phyloP scores from a whole-genome alignment of 495 filamentous ascomycete genomes.

The Podospora sp. region DNA sequence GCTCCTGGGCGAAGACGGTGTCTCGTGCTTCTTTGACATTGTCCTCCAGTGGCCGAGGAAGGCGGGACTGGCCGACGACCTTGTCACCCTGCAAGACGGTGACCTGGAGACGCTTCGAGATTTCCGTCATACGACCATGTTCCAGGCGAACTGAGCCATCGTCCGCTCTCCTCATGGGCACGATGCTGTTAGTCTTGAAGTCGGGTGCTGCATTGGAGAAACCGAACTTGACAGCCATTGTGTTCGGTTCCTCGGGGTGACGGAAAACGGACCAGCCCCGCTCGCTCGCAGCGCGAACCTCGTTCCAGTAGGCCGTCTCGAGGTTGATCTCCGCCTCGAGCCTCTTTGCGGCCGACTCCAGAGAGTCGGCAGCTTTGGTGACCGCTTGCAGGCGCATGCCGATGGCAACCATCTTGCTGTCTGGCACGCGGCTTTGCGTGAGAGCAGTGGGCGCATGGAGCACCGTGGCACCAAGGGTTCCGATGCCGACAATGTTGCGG shows the following conservation, averaged over 20 bases:
- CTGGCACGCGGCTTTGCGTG: slow-evolving; percentile 54
- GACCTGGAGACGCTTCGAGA: slow-evolving; percentile 67
- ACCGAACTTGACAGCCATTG: slow-evolving; percentile 83
- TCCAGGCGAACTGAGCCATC: slow-evolving; percentile 78
- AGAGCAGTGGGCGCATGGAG: slow-evolving; percentile 61
- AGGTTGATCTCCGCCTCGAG: slow-evolving; percentile 73
- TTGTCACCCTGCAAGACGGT: slow-evolving; percentile 47
- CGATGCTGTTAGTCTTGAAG: slow-evolving; percentile 78
- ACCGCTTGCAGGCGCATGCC: slow-evolving; percentile 80
- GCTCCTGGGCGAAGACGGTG: slow-evolving; percentile 85
- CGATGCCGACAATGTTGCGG: slow-evolving; percentile 68
- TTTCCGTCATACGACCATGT: slow-evolving; percentile 59
- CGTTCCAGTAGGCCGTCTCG: slow-evolving; percentile 87
- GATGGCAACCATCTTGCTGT: slow-evolving; percentile 63
- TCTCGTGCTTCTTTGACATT: slow-evolving; percentile 81
- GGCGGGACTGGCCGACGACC: slow-evolving; percentile 56
- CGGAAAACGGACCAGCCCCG: slow-evolving; percentile 82
- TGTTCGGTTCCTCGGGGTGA: slow-evolving; percentile 70
- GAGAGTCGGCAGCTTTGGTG: slow-evolving; percentile 69
- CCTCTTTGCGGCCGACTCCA: slow-evolving; percentile 71
- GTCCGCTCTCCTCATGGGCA: slow-evolving; percentile 70
- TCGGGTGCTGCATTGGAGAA: slow-evolving; percentile 78
- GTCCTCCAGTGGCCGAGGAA: slow-evolving; percentile 52
- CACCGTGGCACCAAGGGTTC: slow-evolving; percentile 73
- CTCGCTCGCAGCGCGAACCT: slow-evolving; percentile 76